Evolutionary conservation across 2,329 filamentous ascomycete genomes (phyloP).

Genomic region (Phialocephala sp.): DNA sequence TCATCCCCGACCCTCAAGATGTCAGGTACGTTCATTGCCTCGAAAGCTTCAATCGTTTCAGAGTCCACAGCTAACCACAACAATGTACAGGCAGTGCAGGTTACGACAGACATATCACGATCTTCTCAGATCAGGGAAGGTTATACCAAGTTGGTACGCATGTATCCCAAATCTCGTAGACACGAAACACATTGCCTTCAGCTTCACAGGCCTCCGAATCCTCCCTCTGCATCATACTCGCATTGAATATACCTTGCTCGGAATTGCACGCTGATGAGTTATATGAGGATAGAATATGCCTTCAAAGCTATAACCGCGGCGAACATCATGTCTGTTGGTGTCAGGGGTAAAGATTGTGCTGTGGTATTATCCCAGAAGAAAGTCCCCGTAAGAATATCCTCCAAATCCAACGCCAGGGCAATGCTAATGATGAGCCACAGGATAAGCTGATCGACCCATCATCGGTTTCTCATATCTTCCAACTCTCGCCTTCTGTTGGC

Average conservation of each 20-base stretch:
- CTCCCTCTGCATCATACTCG: not conserved
- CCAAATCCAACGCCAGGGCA: constrained; percentile 22
- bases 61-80: constrained; percentile 34
- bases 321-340: constrained; percentile 97
- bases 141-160: constrained; percentile 98
- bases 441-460: constrained; percentile 98
- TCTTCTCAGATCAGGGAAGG: constrained; percentile 98
- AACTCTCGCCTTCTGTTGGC: constrained; percentile 92
- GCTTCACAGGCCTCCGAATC: not conserved
- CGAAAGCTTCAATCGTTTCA: constrained; percentile 22
- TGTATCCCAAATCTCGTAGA: constrained; percentile 1
- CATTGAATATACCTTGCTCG: not conserved
- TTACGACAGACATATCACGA: constrained; percentile 99
- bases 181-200: not conserved
- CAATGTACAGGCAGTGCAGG: constrained; percentile 72
- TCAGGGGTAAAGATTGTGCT: constrained; percentile 95
- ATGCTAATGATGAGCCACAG: constrained; percentile 53
- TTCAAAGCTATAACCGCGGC: constrained; percentile 99
- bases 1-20: constrained; percentile 37
- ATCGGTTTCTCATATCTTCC: constrained; percentile 97
- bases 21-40: constrained; percentile 45
- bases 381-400: constrained; percentile 77
- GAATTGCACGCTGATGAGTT: constrained; percentile 38
- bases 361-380: constrained; percentile 99
- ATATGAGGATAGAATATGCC: constrained; percentile 81